phyloP scores from a whole-genome alignment of 768 basidiomycete species.

The Lactifluus rugatus region DNA sequence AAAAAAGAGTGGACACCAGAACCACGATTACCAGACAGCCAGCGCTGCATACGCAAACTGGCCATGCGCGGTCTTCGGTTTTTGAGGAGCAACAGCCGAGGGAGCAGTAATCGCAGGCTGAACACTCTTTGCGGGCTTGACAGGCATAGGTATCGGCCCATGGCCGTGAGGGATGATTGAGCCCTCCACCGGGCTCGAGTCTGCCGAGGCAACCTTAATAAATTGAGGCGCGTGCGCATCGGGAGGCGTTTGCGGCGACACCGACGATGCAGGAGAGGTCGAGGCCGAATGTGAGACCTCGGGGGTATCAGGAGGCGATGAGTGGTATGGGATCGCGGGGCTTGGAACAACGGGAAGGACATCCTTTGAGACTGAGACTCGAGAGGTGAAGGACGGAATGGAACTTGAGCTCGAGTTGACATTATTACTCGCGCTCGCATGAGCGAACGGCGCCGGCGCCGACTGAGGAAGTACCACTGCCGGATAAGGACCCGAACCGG shows the following conservation, averaged over 20 bases:
- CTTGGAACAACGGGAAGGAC: conserved; percentile 16
- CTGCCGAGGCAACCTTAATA: conserved; percentile 6
- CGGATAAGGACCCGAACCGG: conserved; percentile 46
- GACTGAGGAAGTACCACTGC: conserved; percentile 48
- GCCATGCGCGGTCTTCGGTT: conserved; percentile 13
- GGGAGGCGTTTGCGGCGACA: conserved; percentile 25
- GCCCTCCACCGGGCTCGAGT: conserved; percentile 8
- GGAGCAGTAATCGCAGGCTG: neutral
- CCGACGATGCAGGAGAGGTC: conserved; percentile 26
- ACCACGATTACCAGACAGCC: conserved; percentile 11
- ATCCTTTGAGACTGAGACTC: conserved; percentile 17
- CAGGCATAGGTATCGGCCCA: neutral
- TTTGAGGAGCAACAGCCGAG: neutral
- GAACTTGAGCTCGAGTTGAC: conserved; percentile 19
- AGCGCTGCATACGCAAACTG: conserved; percentile 15
- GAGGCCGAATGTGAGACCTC: conserved; percentile 24
- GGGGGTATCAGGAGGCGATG: conserved; percentile 25
- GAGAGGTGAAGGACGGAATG: conserved; percentile 21
- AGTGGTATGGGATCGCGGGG: conserved; percentile 17
- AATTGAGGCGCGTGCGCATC: conserved; percentile 12
- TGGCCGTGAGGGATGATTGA: conserved; percentile 12
- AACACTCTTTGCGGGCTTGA: conserved; percentile 2
- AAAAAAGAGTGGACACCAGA: neutral
- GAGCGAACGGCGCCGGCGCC: conserved; percentile 23
- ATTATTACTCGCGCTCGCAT: conserved; percentile 11